A percentile compares a stretch with the other conserved stretches of the same genome.
phyloP scores from a whole-genome alignment of 805 yeast genomes.

The Cyberlindnera euphorbiiphila region DNA sequence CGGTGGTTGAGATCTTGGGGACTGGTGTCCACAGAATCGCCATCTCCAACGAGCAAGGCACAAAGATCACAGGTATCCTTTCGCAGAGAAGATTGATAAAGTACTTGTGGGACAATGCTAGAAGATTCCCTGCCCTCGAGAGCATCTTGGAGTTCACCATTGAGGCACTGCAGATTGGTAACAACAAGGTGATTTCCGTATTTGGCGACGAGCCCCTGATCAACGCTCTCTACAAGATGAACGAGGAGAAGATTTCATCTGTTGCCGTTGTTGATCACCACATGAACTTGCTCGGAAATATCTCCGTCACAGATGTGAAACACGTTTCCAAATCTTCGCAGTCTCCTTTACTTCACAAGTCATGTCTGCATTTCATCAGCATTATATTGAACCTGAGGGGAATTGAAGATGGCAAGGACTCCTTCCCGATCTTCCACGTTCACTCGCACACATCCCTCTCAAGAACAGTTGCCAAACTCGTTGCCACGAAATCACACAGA shows the following conservation, averaged over 20 bases:
- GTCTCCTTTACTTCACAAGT: slow-evolving; percentile 72
- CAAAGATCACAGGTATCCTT: slow-evolving; percentile 72
- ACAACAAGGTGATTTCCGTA: slow-evolving; percentile 67
- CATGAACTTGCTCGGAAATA: slow-evolving; percentile 78
- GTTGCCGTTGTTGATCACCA: slow-evolving; percentile 87
- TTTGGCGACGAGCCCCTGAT: slow-evolving; percentile 84
- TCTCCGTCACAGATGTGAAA: slow-evolving; percentile 90
- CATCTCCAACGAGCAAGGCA: slow-evolving; percentile 50
- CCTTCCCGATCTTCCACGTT: slow-evolving; percentile 95
- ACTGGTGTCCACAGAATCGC: slow-evolving; percentile 95
- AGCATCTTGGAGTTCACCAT: slow-evolving; percentile 64
- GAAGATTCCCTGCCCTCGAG: slow-evolving; percentile 80
- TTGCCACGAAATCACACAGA: slow-evolving; percentile 92
- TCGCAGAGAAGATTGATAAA: slow-evolving; percentile 86
- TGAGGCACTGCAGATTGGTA: slow-evolving; percentile 74
- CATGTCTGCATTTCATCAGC: slow-evolving; percentile 84
- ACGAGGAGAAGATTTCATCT: slow-evolving; percentile 76
- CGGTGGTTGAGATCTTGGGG: slow-evolving; percentile 85
- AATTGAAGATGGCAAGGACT: slow-evolving; percentile 89
- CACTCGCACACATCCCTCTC: slow-evolving; percentile 75
- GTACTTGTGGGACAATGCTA: slow-evolving; percentile 89
- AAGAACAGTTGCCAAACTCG: slow-evolving; percentile 88
- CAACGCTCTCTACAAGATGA: slow-evolving; percentile 85
- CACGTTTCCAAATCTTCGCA: slow-evolving; percentile 85
- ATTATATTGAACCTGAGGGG: slow-evolving; percentile 87